These are phyloP conservation scores for Rhododendron ferrugineum DNA, from an alignment of 148 eudicot species.

Conservation along the genomic window DNA sequence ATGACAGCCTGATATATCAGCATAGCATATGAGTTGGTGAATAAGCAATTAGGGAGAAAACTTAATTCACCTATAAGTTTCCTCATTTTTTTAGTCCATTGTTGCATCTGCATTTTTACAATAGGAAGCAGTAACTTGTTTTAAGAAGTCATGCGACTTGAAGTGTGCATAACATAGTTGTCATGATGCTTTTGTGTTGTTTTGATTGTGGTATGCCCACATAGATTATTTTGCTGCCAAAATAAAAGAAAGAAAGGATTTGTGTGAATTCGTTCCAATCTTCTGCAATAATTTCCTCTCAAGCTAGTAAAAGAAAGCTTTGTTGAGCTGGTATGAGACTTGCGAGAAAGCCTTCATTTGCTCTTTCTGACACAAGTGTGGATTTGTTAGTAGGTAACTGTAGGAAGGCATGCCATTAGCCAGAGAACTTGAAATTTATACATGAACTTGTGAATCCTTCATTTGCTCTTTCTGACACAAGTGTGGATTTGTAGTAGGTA, in stretches of 20 bases:
- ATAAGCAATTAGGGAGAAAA: not conserved
- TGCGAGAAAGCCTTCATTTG: not conserved
- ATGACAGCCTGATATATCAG: not conserved
- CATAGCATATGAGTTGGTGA: not conserved
- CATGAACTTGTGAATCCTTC: not conserved
- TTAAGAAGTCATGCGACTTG: not conserved
- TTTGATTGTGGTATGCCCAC: not conserved
- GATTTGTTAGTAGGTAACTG: not conserved
- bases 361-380: not conserved
- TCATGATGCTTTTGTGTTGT: not conserved
- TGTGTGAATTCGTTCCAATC: not conserved
- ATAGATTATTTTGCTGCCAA: not conserved
- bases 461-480: not conserved
- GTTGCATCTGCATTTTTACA: not conserved
- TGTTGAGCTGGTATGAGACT: not conserved
- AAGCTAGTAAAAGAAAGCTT: not conserved
- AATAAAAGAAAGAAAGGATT: not conserved
- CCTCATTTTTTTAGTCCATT: not conserved
- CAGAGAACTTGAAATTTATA: not conserved
- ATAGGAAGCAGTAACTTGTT: not conserved
- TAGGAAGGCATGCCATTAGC: not conserved
- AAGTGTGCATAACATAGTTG: not conserved
- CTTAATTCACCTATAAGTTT: not conserved
- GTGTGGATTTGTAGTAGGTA: not conserved
- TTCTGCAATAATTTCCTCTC: not conserved